Evolutionary conservation across 176 grass and related monocot species (phyloP), one percentile per base, ranked within the genome.

Genomic region (Olyra latifolia): DNA sequence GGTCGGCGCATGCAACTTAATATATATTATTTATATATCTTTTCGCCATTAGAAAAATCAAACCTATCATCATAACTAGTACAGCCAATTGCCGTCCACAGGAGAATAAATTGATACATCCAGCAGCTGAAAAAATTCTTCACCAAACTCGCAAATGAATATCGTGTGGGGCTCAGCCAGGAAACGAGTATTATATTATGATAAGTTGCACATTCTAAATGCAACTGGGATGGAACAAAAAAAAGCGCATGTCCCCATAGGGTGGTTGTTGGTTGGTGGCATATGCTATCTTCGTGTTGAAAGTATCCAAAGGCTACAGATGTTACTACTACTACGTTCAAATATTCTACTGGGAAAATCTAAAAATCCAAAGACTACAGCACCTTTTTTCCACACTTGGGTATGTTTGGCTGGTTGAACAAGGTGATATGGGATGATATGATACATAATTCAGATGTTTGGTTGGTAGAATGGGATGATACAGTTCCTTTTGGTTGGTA

Each of bases 141-240:
- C 72, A 82, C 72, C 72, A 69, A 71, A 71, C 56, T 16, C 24
- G 17, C 52, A 42, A 63, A 71, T 28, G 9, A 59, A 80, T 77
- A 64, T 64, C n/a, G 20, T 43, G 17, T 54, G 22, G 23, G 5
- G 12, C 32, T 70, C 54, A 16, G 4, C 62, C 4, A 47, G 39
- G n/a, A 79, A 55, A 23, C 7, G 30, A 42, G 30, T 68, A 74
- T 67, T 40, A n/a, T 75, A 42, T 67, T 66, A 23, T 0, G 71
- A 10, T 17, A 10, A 57, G 46, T 4, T 1, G 20, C 56, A 71
- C 20, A 77, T 82, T 82, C 15, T 48, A 72, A 63, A 65, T 72
- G 47, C 32, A 16, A 25, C 7, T 46, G 66, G n/a, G 29, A 86
- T 74, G 38, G 59, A 45, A 80, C 48, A 39, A 39, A 35, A 35